These are phyloP conservation scores for Colletotrichum australisinense DNA, from an alignment of 2,329 filamentous ascomycete species.

Conservation along the genomic window DNA sequence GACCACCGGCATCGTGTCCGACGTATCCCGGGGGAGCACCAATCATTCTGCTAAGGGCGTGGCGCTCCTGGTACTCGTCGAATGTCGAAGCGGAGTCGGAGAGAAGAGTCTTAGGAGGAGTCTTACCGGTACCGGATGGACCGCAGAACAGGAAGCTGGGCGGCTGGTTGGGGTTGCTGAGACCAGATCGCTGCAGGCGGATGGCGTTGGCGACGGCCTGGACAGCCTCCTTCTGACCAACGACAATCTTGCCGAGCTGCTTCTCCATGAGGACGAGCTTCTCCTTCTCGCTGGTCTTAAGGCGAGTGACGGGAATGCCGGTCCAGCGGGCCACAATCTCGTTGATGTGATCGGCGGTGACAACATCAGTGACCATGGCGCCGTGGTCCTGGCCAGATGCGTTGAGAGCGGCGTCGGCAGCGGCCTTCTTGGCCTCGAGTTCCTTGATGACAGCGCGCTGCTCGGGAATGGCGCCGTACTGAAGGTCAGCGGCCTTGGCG, in stretches of 20 bases:
- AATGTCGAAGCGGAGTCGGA: constrained; percentile 98
- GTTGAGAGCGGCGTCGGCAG: constrained; percentile 78
- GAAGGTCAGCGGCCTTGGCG: constrained; percentile 88
- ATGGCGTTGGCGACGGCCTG: constrained; percentile 95
- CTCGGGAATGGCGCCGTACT: constrained; percentile 97
- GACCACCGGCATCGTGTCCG: constrained; percentile 94
- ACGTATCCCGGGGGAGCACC: constrained; percentile 97
- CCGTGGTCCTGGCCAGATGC: constrained; percentile 66
- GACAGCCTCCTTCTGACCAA: constrained; percentile 95
- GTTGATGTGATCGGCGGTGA: constrained; percentile 98
- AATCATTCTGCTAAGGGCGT: constrained; percentile 96
- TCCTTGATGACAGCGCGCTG: constrained; percentile 83
- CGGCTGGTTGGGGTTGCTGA: constrained; percentile 95
- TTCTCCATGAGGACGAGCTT: constrained; percentile 98
- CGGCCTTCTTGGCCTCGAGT: constrained; percentile 83
- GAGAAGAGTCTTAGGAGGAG: too few species aligned
- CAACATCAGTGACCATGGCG: constrained; percentile 89
- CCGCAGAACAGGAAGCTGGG: constrained; percentile 99
- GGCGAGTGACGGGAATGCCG: constrained; percentile 94
- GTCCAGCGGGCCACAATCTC: constrained; percentile 98
- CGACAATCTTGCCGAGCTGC: constrained; percentile 83
- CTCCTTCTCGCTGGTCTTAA: constrained; percentile 96
- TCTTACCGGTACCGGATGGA: constrained; percentile 98
- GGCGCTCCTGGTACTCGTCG: constrained; percentile 98
- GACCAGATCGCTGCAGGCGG: constrained; percentile 91